Base-by-base conservation (phyloP, 352 stramenopile species). In the Phytophthora ohioensis region DNA sequence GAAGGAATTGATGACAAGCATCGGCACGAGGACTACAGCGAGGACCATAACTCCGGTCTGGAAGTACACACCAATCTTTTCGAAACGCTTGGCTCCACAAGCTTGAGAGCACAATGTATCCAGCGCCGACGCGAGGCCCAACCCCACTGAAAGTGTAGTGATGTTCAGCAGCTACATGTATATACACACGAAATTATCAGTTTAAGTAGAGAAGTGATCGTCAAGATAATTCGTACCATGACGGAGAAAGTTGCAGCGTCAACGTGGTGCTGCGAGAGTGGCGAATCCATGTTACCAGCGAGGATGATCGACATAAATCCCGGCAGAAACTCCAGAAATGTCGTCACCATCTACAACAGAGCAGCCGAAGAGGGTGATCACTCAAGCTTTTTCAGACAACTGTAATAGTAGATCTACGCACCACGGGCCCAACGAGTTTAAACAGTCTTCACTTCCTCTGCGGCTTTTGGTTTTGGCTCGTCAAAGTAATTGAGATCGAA, bases 31-130 rank as follows among this genome's bases (percentile, higher is more conserved):
- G 2, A 53, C 31, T 2, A 32, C 46, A 47, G 41, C 53, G 39
- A 93, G 64, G 5, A 93, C 76, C 30, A 91, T 30, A 1, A 90
- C 34, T 0, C 84, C 84, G 2, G 76, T 88, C 53, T 94, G 79
- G 45, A 91, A 78, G 72, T 92, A 94, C 51, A 83, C 77, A 27
- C 89, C 89, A 62, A 96, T 92, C 67, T 87, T 86, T 2, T 80
- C 67, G 11, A 63, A 58, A 5, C 78, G 67, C 34, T 79, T 77
- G 1, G 84, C 85, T 47, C 86, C 85, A 56, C 76, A 85, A 30
- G 85, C 84, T 49, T 91, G 77, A 10, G 75, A 78, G 49, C 83
- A 92, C 11, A 94, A 76, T 63, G 87, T 93, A 58, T 94, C 87
- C 49, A 94, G 78, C 5, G 83, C 85, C n/a, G 78, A 87, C 15